Base-by-base conservation (phyloP, 371 early-diverging fungal species). In the Catenaria anguillulae region DNA sequence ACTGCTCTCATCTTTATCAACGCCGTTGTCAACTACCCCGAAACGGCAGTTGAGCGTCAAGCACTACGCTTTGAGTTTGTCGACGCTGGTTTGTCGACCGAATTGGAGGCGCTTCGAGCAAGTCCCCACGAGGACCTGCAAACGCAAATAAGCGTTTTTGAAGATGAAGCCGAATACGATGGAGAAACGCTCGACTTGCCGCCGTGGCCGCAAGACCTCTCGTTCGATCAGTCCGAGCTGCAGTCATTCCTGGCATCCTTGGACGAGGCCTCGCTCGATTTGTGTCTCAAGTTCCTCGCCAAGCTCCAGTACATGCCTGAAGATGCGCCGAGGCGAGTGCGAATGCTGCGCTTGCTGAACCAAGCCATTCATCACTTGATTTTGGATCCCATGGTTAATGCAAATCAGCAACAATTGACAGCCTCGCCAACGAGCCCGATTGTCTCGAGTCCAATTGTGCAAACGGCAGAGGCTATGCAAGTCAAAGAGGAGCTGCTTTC, bases 1-100 rank as follows among this genome's bases (percentile, higher is more conserved):
- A 71, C 68, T 10, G 56, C 54, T 33, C 46, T 71, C 35, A 55
- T 67, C 10, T 68, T 71, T 46, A 46, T 71, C 60, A 71, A 71
- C 48, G 72, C 72, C n/a, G 36, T 69, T 6, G 64, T 66, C 24
- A 71, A 66, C 36, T 50, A 69, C 21, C 69, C 72, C 12, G 69
- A 63, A 0, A 68, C 72, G 8, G 29, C 69, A 21, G 67, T 63
- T 3, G n/a, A 63, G 4, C 61, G 72, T 13, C 42, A 72, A 15
- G 35, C 56, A 0, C 65, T 71, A 21, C 61, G 72, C 0, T 46
- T 43, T 43, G 72, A 71, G 60, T 62, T 71, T 12, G 21, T 68
- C 37, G 64, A 61, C n/a, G 56, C 68, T 2, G 66, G 59, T 0
- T 46, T 71, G 17, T 36, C 21, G 19, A 62, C 60, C 21, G 6